Evolutionary conservation across 352 stramenopile genomes (phyloP), one percentile per base, ranked within the genome.

Genomic region (Pythium volutum): DNA sequence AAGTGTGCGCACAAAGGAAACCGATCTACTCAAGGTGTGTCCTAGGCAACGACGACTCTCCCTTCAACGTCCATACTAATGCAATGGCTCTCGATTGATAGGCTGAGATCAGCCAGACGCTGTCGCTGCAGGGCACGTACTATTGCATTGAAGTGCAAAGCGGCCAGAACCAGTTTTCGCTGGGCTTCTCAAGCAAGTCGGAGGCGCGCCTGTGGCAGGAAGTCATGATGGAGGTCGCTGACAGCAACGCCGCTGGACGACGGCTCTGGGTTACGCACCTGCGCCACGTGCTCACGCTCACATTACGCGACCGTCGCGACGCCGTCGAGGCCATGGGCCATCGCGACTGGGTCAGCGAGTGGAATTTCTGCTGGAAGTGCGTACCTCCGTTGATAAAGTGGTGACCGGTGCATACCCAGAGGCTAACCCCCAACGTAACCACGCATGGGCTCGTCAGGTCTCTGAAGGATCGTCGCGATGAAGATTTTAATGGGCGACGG

Each of bases 331-430:
- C 71, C 0, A 89, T 94, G 77, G 72, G 74, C 14, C 70, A 89
- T 12, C 70, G 85, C 16, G 85, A 94, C 61, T 94, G 85, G 85
- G 75, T 86, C 48, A 87, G 71, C 25, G 85, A 94, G 60, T 94
- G 85, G 85, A 79, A 80, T 23, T 89, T 87, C 39, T 93, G 83
- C 39, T 73, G 60, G 60, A 63, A 50, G 66, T 66, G 26, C 34
- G 59, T 62, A 6, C 4, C 23, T 46, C n/a, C 7, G 29, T 50
- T 48, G 5, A 15, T 29, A 8, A n/a, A 20, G 42, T n/a, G 9
- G 16, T 15, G 3, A 22, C n/a, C 15, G 27, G 25, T 1, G 15
- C 26, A 6, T 29, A 27, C 20, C 15, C 22, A 16, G 9, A 16
- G 8, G 31, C 31, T 36, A 11, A 36, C 31, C 31, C n/a, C 39